These are phyloP conservation scores for Coemansia sp. DNA, from an alignment of 192 early-diverging fungal genomes.

Conservation along the genomic window DNA sequence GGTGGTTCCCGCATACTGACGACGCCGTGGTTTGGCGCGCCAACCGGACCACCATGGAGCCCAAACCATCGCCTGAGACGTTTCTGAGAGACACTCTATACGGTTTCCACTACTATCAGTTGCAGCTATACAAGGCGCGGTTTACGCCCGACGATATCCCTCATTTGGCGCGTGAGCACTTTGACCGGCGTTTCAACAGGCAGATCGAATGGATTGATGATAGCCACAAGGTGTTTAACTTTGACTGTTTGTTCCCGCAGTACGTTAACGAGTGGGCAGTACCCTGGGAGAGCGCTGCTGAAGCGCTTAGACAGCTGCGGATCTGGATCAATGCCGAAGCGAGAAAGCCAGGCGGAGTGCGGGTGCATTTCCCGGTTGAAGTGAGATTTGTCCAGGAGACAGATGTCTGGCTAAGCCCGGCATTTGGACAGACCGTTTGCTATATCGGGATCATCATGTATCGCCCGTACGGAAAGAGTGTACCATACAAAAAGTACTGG, in stretches of 20 bases:
- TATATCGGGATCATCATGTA: constrained; percentile 77
- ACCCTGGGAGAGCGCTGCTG: constrained; percentile 56
- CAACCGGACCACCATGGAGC: constrained; percentile 55
- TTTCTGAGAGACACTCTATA: constrained; percentile 26
- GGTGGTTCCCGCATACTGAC: constrained; percentile 79
- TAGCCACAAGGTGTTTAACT: constrained; percentile 65
- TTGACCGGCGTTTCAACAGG: constrained; percentile 51
- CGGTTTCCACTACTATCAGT: constrained; percentile 51
- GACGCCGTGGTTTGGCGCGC: constrained; percentile 66
- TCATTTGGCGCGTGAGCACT: constrained; percentile 54
- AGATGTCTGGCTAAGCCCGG: constrained; percentile 70
- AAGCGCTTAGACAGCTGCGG: constrained; percentile 56
- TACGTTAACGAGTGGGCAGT: constrained; percentile 80
- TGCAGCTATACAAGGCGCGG: constrained; percentile 58
- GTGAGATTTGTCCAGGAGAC: constrained; percentile 56
- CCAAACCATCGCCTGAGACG: constrained; percentile 13
- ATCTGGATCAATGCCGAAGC: constrained; percentile 52
- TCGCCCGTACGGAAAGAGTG: constrained; percentile 64
- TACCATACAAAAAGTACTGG: constrained; percentile 75
- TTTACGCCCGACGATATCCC: constrained; percentile 54
- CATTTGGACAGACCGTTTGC: constrained; percentile 61
- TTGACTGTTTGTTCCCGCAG: constrained; percentile 68
- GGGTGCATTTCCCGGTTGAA: constrained; percentile 74
- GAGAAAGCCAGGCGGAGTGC: constrained; percentile 32
- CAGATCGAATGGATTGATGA: constrained; percentile 57